These are phyloP conservation scores for Dianthus caryophyllus DNA, from an alignment of 148 eudicot species.

Conservation along the genomic window DNA sequence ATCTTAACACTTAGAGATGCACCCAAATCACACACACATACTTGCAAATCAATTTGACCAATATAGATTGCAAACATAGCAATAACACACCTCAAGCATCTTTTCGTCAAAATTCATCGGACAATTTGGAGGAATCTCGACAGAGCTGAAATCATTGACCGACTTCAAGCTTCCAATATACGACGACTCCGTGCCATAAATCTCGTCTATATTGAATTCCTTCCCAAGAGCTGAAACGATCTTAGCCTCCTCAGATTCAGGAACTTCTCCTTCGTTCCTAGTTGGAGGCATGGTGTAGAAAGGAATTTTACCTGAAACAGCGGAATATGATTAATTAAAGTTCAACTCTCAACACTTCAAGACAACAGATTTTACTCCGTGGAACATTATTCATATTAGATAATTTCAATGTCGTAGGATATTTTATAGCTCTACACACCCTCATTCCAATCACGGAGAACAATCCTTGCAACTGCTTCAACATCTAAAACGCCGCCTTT, in stretches of 20 bases:
- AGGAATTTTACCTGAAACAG: constrained; percentile 77
- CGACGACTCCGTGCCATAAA: constrained; percentile 72
- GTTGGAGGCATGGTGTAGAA: constrained; percentile 88
- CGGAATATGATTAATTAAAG: neutral
- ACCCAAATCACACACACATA: neutral
- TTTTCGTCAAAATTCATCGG: constrained; percentile 69
- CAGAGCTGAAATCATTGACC: constrained; percentile 59
- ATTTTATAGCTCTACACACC: constrained; percentile 38
- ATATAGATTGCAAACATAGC: neutral
- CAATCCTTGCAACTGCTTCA: constrained; percentile 84
- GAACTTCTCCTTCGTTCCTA: constrained; percentile 59
- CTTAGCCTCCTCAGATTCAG: constrained; percentile 59
- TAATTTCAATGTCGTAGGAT: neutral
- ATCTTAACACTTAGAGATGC: neutral
- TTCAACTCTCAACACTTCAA: neutral
- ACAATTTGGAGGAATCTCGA: constrained; percentile 71
- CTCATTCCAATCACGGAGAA: constrained; percentile 93
- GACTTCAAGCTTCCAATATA: constrained; percentile 87
- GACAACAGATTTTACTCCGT: no score
- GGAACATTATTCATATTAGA: neutral
- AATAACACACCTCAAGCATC: constrained; percentile 66
- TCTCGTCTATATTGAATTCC: constrained; percentile 83
- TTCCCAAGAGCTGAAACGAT: constrained; percentile 79
- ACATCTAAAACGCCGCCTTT: constrained; percentile 85
- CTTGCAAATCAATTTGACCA: neutral